Evolutionary conservation across 2,329 filamentous ascomycete species (phyloP), one percentile per base, ranked within the genome.

Genomic region (Epichloe elymi): DNA sequence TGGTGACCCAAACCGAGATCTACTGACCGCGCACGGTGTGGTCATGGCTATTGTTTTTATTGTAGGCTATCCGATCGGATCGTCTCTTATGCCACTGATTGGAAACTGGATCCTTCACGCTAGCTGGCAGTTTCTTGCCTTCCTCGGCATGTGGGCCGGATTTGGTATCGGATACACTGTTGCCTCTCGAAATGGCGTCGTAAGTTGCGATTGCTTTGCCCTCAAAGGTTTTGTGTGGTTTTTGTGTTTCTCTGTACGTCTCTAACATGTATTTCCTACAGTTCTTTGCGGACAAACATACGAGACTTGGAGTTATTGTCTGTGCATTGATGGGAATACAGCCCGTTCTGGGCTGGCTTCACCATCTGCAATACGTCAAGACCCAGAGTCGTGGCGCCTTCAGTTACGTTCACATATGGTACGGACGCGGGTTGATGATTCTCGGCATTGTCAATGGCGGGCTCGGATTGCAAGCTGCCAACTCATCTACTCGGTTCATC

Each of bases 381-480:
- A 62, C 73, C 50, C 65, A 70, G 48, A 43, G 59, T 23, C 76
- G 80, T 37, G 74, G 74, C 7, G 14, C 68, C 39, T 60, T 82
- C 54, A 80, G 77, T 54, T 65, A 82, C 56, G 60, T 68, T 2
- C 82, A 85, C 60, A 75, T 82, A 56, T 84, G 79, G 78, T 80
- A 74, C 59, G 82, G 82, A 15, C 74, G 81, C 20, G 58, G 67
- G 1, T 62, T 84, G 41, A 76, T 85, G 55, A 51, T 76, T 17
- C 60, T 83, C 2, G 81, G 78, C 23, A 70, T 84, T 40, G 61
- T 84, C 57, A 85, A 85, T 58, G 82, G 81, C 52, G 82, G 80
- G 0, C 63, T 85, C 4, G 82, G 82, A 3, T 65, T 85, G 23
- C 54, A 73, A 55, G 67, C 82, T 17, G 68, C 75, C 1, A 55